Evolutionary conservation across 331 rosid genomes (phyloP), one percentile per base, ranked within the genome.

Genomic region (Acacia concinna): DNA sequence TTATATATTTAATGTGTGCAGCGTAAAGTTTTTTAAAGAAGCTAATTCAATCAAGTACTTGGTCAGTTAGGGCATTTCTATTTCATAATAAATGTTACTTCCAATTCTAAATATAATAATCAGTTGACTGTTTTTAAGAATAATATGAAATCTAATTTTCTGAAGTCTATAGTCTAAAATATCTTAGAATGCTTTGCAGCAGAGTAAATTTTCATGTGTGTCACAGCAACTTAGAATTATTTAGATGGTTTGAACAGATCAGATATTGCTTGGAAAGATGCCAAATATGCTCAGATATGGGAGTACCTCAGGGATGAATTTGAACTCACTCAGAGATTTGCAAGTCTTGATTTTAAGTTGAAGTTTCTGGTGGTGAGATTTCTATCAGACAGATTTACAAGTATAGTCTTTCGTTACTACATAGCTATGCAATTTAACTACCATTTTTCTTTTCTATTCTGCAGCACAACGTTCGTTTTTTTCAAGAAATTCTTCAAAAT

Each of bases 211-310:
- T 62, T 35, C 35, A 17, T 35, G 25, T n/a, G n/a, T 56, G 41
- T 81, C 15, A 8, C 23, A 79, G 31, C 20, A 21, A 66, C 34
- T 28, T 4, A 1, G 30, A 74, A 38, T 52, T 44, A 60, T 21
- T 63, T 70, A 44, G 71, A 78, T 82, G 54, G 38, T 65, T 79
- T 75, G 71, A 78, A 23, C 97, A 93, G 99, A 79, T 96, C 98
- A 20, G 99, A 96, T 59, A 96, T 96, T 77, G 99, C 99, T 44
- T 96, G 99, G 99, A 96, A 96, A 84, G 94, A 96, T 88, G 99
- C 99, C 72, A 96, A 96, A 86, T 96, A 90, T 87, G 97, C 98
- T 79, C 98, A 96, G 88, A 96, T 96, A 86, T 96, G 98, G 99
- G 99, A 96, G 82, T 96, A 87, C 83, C 99, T 96, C 40, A 88